Evolutionary conservation across 148 eudicot genomes (phyloP).

Genomic region (Cornus kousa): DNA sequence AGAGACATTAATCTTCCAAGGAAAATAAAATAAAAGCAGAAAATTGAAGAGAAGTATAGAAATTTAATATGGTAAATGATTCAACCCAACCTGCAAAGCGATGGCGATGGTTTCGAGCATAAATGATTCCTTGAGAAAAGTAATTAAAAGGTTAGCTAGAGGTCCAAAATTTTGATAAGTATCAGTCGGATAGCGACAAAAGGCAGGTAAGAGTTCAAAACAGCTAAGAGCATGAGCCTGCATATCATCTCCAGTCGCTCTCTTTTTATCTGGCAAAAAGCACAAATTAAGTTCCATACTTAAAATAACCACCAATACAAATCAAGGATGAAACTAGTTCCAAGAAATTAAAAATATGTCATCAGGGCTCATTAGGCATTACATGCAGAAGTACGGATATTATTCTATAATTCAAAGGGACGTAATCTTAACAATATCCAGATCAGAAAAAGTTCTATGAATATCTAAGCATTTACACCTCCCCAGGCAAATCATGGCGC

Average conservation of each 20-base stretch:
- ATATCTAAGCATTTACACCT: too few species aligned
- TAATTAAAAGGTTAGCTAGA: slow-evolving; percentile 45
- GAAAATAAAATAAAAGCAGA: neutral
- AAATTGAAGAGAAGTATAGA: neutral
- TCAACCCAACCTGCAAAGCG: slow-evolving; percentile 57
- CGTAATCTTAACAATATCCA: too few species aligned
- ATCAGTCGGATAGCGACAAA: slow-evolving; percentile 77
- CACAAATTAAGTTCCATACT: slow-evolving; percentile 28
- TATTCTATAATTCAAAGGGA: too few species aligned
- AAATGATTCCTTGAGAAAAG: slow-evolving; percentile 57
- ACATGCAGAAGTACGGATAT: too few species aligned
- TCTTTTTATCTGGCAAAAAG: slow-evolving; percentile 63
- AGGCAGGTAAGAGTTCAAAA: slow-evolving; percentile 87
- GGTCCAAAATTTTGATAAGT: slow-evolving; percentile 47
- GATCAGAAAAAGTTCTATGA: too few species aligned
- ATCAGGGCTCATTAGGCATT: too few species aligned
- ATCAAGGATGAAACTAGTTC: too few species aligned
- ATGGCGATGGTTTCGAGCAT: slow-evolving; percentile 56
- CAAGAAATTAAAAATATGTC: too few species aligned
- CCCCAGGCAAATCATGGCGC: too few species aligned
- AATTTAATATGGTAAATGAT: neutral
- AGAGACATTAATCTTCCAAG: neutral
- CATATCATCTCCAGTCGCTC: slow-evolving; percentile 58
- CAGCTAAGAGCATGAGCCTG: slow-evolving; percentile 59
- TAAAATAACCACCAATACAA: too few species aligned